These are phyloP conservation scores for Nicotiana rustica DNA, from an alignment of 305 asterid genomes.

Conservation along the genomic window DNA sequence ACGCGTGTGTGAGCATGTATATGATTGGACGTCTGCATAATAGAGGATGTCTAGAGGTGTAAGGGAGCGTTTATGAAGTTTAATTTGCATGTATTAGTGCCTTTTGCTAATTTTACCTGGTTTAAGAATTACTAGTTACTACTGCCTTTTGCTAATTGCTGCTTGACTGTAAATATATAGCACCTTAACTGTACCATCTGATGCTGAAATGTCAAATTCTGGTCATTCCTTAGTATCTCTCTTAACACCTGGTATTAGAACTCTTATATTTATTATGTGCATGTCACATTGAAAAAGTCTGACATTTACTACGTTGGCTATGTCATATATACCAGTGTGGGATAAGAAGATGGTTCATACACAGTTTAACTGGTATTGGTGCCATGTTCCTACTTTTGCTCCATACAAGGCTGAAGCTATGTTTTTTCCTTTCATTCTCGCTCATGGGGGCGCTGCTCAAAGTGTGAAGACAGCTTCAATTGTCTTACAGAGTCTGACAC, in stretches of 20 bases:
- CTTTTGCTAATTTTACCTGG: conserved; percentile 16
- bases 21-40: neutral
- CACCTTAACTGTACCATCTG: neutral
- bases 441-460: conserved; percentile 71
- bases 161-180: neutral
- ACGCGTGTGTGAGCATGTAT: neutral
- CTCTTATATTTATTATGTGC: neutral
- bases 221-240: neutral
- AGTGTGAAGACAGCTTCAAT: conserved; percentile 84
- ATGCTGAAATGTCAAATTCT: conserved; percentile 8
- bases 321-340: conserved; percentile 63
- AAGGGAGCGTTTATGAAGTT: neutral
- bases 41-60: neutral
- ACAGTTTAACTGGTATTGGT: conserved; percentile 96
- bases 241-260: neutral
- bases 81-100: conserved; percentile 18
- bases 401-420: conserved; percentile 82
- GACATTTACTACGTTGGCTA: neutral
- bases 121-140: neutral
- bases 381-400: conserved; percentile 86
- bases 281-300: neutral
- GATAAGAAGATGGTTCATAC: conserved; percentile 94
- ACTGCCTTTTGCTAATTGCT: neutral
- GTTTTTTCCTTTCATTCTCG: conserved; percentile 74
- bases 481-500: conserved; percentile 87